These are phyloP conservation scores for Arbutus unedo DNA, from an alignment of 148 eudicot species.

Conservation along the genomic window DNA sequence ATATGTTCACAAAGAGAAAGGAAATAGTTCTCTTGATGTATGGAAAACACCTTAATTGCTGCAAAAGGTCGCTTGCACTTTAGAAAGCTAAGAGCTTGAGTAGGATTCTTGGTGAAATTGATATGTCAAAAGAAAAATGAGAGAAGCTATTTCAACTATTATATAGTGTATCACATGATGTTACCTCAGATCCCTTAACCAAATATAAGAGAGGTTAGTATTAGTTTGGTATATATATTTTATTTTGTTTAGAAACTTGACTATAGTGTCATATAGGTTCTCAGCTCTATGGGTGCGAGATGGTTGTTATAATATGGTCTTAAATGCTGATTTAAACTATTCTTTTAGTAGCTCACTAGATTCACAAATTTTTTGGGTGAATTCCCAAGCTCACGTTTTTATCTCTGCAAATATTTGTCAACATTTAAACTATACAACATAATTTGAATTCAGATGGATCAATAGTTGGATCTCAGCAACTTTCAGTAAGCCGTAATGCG, in stretches of 20 bases:
- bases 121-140: not conserved
- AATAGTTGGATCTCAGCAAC: not conserved
- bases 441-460: not conserved
- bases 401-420: not conserved
- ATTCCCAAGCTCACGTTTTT: not conserved
- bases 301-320: not conserved
- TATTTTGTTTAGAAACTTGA: not conserved
- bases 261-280: not conserved
- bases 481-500: not conserved
- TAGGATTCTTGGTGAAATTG: not conserved
- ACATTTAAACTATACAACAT: not conserved
- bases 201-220: not conserved
- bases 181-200: not conserved
- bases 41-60: not conserved
- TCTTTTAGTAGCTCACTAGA: not conserved
- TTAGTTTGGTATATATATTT: not conserved
- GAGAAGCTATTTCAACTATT: not conserved
- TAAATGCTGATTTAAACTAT: not conserved
- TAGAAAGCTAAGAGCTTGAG: not conserved
- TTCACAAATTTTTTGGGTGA: not conserved
- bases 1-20: not conserved
- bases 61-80: not conserved
- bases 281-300: not conserved
- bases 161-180: not conserved
- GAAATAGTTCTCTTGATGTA: not conserved